Conservation (phyloP, 1,139 yeast species). For the Torulaspora pretoriensis region DNA sequence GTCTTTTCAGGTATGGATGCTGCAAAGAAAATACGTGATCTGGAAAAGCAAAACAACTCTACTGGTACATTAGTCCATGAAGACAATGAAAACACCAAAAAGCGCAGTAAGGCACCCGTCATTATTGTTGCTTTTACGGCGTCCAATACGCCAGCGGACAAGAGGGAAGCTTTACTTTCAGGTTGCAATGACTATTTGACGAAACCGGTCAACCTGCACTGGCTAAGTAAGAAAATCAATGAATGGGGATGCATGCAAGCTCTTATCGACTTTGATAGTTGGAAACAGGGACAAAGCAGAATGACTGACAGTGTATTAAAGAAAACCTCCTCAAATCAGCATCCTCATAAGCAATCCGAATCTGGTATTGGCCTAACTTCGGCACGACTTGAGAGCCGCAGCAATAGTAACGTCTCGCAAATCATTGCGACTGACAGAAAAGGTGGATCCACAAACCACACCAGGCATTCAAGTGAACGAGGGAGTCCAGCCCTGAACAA, state of each 20-base stretch:
- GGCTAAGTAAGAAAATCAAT: constrained; percentile 90
- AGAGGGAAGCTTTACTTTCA: constrained; percentile 87
- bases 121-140: constrained; percentile 96
- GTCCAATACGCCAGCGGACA: constrained; percentile 79
- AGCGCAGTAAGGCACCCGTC: constrained; percentile 58
- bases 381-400: constrained; percentile 10
- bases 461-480: constrained; percentile 5
- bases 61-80: constrained; percentile 34
- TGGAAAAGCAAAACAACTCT: constrained; percentile 48
- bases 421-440: constrained; percentile 4
- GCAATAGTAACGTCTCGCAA: constrained; percentile 12
- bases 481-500: neutral
- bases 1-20: constrained; percentile 92
- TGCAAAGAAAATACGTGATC: constrained; percentile 77
- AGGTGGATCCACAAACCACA: constrained; percentile 1
- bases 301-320: constrained; percentile 30
- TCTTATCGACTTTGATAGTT: constrained; percentile 89
- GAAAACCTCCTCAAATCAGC: constrained; percentile 19
- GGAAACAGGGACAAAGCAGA: constrained; percentile 53
- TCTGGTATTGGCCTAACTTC: neutral
- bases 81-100: constrained; percentile 14
- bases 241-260: constrained; percentile 99
- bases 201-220: constrained; percentile 91
- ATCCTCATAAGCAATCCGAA: constrained; percentile 5
- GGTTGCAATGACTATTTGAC: constrained; percentile 96